A percentile compares a stretch with the other conserved stretches of the same genome.
These are phyloP conservation scores for Fraxinus cuspidata DNA, from an alignment of 257 asterid genomes.

Conservation along the genomic window DNA sequence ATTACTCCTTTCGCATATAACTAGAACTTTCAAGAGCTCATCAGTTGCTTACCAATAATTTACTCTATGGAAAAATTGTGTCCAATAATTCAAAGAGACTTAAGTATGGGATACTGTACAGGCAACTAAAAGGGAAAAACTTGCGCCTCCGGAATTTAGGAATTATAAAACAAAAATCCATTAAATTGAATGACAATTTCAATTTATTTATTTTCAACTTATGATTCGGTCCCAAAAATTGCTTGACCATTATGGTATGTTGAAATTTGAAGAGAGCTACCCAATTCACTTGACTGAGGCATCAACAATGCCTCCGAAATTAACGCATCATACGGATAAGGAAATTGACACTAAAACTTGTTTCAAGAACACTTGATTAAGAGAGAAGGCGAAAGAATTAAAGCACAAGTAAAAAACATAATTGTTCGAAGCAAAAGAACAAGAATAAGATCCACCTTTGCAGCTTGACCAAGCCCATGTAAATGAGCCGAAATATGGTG, in stretches of 20 bases:
- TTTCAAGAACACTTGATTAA: not conserved
- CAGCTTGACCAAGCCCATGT: conserved; percentile 56
- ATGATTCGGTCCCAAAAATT: conserved; percentile 15
- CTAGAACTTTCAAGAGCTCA: not conserved
- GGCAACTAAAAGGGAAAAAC: not conserved
- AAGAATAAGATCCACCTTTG: conserved; percentile 45
- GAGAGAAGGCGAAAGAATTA: conserved; percentile 23
- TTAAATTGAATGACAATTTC: not conserved
- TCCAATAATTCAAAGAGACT: conserved; percentile 14
- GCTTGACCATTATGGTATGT: conserved; percentile 4
- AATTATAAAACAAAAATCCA: not conserved
- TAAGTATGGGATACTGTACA: not conserved
- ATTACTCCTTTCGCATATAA: not conserved
- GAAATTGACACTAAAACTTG: conserved; percentile 13
- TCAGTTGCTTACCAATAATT: conserved; percentile 16
- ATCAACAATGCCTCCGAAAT: conserved; percentile 34
- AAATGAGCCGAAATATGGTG: conserved; percentile 40
- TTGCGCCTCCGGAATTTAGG: conserved; percentile 1
- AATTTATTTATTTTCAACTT: not conserved
- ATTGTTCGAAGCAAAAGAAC: not conserved
- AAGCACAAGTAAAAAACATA: conserved; percentile 22
- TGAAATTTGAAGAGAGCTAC: conserved; percentile 7
- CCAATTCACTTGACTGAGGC: conserved; percentile 18
- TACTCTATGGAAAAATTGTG: not conserved
- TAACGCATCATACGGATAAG: conserved; percentile 20